phyloP scores from a whole-genome alignment of 2,329 filamentous ascomycete species.

The Immersiporthe knoxdaviesiana region DNA sequence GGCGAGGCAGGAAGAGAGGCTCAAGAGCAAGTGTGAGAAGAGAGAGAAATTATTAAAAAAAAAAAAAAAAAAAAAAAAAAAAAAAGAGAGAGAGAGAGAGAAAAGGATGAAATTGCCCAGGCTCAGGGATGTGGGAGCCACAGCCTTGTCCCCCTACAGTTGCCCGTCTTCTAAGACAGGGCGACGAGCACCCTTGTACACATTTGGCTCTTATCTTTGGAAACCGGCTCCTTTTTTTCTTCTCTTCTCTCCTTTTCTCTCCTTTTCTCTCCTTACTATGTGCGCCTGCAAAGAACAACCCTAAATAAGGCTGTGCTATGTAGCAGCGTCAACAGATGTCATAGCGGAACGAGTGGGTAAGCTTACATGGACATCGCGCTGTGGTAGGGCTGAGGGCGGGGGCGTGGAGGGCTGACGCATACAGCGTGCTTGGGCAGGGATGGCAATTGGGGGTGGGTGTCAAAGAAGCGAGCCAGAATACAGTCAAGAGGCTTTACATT shows the following conservation, averaged over 20 bases:
- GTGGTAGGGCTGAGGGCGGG: conserved; percentile 18
- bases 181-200: background rate
- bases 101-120: background rate
- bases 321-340: background rate
- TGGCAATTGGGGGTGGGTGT: background rate
- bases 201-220: background rate
- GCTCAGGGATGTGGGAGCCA: background rate
- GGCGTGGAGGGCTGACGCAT: conserved; percentile 10
- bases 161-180: background rate
- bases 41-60: background rate
- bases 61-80: background rate
- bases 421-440: conserved; percentile 6
- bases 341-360: conserved; percentile 12
- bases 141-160: background rate
- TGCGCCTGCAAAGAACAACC: background rate
- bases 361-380: conserved; percentile 1
- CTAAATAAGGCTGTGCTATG: conserved; percentile 3
- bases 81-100: background rate
- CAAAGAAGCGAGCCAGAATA: background rate
- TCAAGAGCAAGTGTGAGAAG: background rate
- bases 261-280: background rate
- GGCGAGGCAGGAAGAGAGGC: background rate
- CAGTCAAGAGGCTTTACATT: background rate
- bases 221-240: background rate
- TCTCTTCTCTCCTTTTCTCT: background rate